phyloP scores from a whole-genome alignment of 2,329 filamentous ascomycete species.

The Orbilia ellipsospora region DNA sequence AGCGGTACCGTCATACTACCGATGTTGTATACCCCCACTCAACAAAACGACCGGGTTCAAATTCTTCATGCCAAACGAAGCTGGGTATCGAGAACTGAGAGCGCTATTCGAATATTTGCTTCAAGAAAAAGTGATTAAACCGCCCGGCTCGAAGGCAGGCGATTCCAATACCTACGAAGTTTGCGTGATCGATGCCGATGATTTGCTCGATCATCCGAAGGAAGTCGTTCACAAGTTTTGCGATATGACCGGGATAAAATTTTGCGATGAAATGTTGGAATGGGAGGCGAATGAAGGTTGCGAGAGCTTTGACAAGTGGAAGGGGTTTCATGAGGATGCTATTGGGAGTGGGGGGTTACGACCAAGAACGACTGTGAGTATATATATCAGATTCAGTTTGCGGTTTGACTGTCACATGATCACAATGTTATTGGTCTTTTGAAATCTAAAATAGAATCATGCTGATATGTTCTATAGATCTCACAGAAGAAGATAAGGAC shows the following conservation, averaged over 20 bases:
- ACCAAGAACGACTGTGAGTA: constrained; percentile 70
- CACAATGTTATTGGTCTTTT: no score
- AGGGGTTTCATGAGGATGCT: constrained; percentile 94
- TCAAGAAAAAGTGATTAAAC: constrained; percentile 72
- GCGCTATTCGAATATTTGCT: constrained; percentile 87
- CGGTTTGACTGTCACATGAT: not conserved
- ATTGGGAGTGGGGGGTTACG: constrained; percentile 82
- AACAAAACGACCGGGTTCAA: constrained; percentile 84
- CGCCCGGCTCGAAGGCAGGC: constrained; percentile 63
- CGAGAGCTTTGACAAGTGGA: constrained; percentile 92
- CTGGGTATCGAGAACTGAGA: constrained; percentile 89
- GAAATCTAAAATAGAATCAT: no score
- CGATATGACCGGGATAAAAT: constrained; percentile 81
- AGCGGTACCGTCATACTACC: constrained; percentile 92
- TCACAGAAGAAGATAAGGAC: constrained; percentile 68
- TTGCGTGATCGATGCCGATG: constrained; percentile 92
- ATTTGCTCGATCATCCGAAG: constrained; percentile 85
- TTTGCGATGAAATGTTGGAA: constrained; percentile 78
- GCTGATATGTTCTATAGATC: no score
- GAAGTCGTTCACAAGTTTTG: constrained; percentile 82
- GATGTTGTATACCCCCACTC: constrained; percentile 90
- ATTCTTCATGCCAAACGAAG: constrained; percentile 86
- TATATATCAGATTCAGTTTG: constrained; percentile 1
- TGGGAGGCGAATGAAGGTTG: constrained; percentile 82
- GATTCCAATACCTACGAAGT: constrained; percentile 69